Evolutionary conservation across 345 rosid species (phyloP).

Genomic region (Viola odorata): DNA sequence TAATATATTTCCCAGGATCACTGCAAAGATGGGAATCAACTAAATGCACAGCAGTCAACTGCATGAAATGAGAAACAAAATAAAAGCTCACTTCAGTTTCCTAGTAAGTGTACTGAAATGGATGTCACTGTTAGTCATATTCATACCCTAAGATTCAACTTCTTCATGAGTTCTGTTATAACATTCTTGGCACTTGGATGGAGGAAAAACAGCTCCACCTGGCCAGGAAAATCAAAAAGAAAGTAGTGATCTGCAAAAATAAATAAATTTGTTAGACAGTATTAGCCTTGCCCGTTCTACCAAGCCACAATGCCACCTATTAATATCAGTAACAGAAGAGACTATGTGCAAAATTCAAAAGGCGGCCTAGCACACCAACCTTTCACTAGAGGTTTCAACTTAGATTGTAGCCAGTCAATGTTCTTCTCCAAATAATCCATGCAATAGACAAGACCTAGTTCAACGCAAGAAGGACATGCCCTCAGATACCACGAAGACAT

Average conservation of each 20-base stretch:
- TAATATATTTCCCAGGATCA: constrained; percentile 79
- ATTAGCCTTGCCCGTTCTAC: not conserved
- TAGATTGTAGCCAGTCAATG: constrained; percentile 83
- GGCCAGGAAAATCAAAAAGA: constrained; percentile 97
- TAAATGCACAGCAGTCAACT: constrained; percentile 85
- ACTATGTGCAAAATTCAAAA: not conserved
- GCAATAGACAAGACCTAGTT: constrained; percentile 8
- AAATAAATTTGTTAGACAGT: not conserved
- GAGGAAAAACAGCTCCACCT: constrained; percentile 85
- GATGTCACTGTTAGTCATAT: not conserved
- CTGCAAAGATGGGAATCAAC: constrained; percentile 82
- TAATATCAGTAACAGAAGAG: not conserved
- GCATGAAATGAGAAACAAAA: constrained; percentile 28
- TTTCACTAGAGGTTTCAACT: constrained; percentile 73
- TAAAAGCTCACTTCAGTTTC: not conserved
- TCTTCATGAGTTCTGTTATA: constrained; percentile 66
- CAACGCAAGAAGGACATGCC: not conserved
- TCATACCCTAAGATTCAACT: constrained; percentile 74
- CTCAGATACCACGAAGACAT: not conserved
- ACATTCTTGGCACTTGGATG: constrained; percentile 73
- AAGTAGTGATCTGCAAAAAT: constrained; percentile 80
- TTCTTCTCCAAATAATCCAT: constrained; percentile 90
- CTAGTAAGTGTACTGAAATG: not conserved
- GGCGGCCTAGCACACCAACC: constrained; percentile 30
- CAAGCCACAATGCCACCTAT: not conserved